Evolutionary conservation across 2,329 filamentous ascomycete genomes (phyloP).

Genomic region (Cladosporium halotolerans): DNA sequence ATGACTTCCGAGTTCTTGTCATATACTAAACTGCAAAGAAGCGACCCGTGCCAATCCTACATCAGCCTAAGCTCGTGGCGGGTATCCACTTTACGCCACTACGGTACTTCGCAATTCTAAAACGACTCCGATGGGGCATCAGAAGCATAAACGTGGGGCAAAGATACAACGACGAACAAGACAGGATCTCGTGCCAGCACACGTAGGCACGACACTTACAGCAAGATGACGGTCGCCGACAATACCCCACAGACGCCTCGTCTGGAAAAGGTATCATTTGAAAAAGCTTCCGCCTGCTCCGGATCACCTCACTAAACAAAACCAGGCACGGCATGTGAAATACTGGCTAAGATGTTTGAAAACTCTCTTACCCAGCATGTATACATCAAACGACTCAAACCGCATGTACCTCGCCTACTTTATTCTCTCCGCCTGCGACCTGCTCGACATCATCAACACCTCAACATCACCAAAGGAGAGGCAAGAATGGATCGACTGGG

Average conservation of each 20-base stretch:
- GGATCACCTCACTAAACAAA: not conserved
- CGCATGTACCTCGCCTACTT: constrained; percentile 88
- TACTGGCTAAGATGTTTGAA: constrained; percentile 91
- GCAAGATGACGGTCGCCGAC: not conserved
- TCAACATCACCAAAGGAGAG: constrained; percentile 50
- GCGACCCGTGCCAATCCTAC: too few species aligned
- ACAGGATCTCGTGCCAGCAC: constrained; percentile 1
- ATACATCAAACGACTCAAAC: constrained; percentile 83
- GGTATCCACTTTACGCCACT: too few species aligned
- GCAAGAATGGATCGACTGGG: constrained; percentile 61
- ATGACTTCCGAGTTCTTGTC: too few species aligned
- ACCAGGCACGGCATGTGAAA: constrained; percentile 57
- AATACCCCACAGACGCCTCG: not conserved
- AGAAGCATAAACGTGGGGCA: too few species aligned
- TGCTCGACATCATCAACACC: constrained; percentile 60
- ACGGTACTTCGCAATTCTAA: too few species aligned
- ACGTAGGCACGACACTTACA: not conserved
- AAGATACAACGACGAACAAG: not conserved
- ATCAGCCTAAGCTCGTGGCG: too few species aligned
- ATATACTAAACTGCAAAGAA: too few species aligned
- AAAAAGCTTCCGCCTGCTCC: not conserved
- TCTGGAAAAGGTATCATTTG: constrained; percentile 1
- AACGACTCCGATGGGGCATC: too few species aligned
- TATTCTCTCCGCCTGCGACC: constrained; percentile 75
- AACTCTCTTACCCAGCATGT: constrained; percentile 70